Evolutionary conservation across 805 yeast species (phyloP).

Genomic region (Metschnikowia vanudenii): DNA sequence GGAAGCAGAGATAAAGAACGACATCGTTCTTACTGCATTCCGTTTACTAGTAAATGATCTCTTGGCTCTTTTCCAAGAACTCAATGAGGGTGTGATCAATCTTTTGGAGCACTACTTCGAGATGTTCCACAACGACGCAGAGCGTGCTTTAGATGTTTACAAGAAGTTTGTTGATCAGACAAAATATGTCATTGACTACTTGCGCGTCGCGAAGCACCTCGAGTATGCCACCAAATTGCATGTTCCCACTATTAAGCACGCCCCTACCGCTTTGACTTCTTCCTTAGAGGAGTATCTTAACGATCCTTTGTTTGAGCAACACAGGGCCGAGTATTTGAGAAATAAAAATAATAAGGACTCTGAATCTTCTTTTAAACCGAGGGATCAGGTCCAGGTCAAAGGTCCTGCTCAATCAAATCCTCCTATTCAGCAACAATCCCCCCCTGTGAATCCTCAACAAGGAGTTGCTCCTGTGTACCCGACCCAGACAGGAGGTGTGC

Average conservation of each 20-base stretch:
- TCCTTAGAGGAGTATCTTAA: slow-evolving; percentile 85
- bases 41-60: slow-evolving; percentile 87
- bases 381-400: neutral
- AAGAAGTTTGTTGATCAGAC: slow-evolving; percentile 84
- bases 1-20: slow-evolving; percentile 82
- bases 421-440: slow-evolving; percentile 7
- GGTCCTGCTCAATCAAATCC: neutral
- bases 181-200: slow-evolving; percentile 78
- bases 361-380: neutral
- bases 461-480: neutral
- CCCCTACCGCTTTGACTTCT: slow-evolving; percentile 88
- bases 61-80: slow-evolving; percentile 78
- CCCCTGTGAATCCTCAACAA: neutral
- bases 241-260: slow-evolving; percentile 95
- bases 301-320: slow-evolving; percentile 80
- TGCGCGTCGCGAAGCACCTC: slow-evolving; percentile 84
- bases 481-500: neutral
- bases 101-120: slow-evolving; percentile 93
- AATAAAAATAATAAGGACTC: slow-evolving; percentile 50
- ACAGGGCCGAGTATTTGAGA: slow-evolving; percentile 72
- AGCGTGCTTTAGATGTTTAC: slow-evolving; percentile 79
- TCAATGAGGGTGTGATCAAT: slow-evolving; percentile 95
- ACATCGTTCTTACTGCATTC: slow-evolving; percentile 79
- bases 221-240: slow-evolving; percentile 84
- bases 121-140: slow-evolving; percentile 82